Conservation (phyloP, 2,329 filamentous ascomycete species). For the Alternaria solani region DNA sequence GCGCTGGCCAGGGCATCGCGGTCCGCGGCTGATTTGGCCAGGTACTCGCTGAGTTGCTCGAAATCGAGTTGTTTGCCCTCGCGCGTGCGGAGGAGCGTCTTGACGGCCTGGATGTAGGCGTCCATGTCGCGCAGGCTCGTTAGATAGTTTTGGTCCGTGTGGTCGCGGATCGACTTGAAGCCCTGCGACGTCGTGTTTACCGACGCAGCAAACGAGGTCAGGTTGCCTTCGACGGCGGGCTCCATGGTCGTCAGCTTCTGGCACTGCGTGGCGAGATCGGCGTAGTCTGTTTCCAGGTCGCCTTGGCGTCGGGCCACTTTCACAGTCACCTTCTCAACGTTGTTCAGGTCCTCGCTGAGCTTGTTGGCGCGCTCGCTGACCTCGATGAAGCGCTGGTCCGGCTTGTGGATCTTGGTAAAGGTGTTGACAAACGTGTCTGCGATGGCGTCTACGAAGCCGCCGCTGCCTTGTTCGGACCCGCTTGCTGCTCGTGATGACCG, state of each 20-base stretch:
- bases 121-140: slow-evolving; percentile 94
- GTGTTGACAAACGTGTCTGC: slow-evolving; percentile 97
- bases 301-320: slow-evolving; percentile 86
- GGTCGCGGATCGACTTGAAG: slow-evolving; percentile 81
- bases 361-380: slow-evolving; percentile 93
- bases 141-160: slow-evolving; percentile 95
- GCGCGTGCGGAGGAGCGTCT: slow-evolving; percentile 86
- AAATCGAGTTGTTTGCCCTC: slow-evolving; percentile 99
- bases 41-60: slow-evolving; percentile 93
- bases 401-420: slow-evolving; percentile 95
- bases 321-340: slow-evolving; percentile 95
- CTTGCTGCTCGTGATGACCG: slow-evolving; percentile 71
- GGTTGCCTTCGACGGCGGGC: slow-evolving; percentile 80
- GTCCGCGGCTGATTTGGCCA: slow-evolving; percentile 87
- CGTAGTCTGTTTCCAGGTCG: slow-evolving; percentile 87
- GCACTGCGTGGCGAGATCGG: slow-evolving; percentile 91
- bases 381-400: slow-evolving; percentile 92
- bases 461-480: slow-evolving; percentile 53
- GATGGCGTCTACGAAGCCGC: slow-evolving; percentile 90
- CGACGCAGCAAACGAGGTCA: slow-evolving; percentile 86
- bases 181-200: slow-evolving; percentile 84
- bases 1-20: slow-evolving; percentile 79
- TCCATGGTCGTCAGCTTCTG: slow-evolving; percentile 91
- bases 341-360: slow-evolving; percentile 85
- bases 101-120: slow-evolving; percentile 87